These are phyloP conservation scores for Micractinium conductrix DNA, from an alignment of 139 green algal genomes.

Conservation along the genomic window DNA sequence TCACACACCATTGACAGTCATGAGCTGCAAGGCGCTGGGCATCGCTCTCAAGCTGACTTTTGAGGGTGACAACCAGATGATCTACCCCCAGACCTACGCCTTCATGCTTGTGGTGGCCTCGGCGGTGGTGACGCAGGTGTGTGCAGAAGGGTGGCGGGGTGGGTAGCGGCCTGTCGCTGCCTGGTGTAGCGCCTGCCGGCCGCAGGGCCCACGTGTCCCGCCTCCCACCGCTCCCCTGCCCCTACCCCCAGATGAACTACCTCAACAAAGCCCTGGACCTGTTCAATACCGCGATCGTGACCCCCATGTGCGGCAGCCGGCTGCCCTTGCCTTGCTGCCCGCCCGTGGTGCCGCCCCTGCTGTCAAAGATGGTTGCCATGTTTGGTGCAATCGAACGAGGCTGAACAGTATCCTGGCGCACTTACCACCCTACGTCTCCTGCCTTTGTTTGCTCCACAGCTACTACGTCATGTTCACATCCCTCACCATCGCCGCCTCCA, in stretches of 20 bases:
- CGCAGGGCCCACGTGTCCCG: not conserved
- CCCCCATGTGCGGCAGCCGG: too few relatives aligned
- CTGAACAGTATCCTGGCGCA: too few relatives aligned
- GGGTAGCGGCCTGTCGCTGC: not conserved
- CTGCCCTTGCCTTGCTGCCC: too few relatives aligned
- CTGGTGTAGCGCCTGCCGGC: too few relatives aligned
- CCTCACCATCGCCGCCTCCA: conserved; percentile 85
- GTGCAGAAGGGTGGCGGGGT: not conserved
- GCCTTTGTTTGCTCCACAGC: too few relatives aligned
- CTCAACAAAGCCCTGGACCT: conserved; percentile 82
- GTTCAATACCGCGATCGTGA: conserved; percentile 98
- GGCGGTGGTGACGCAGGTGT: conserved; percentile 96
- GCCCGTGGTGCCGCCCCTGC: too few relatives aligned
- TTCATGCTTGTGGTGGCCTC: conserved; percentile 80
- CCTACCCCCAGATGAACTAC: conserved; percentile 36
- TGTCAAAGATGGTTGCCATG: too few relatives aligned
- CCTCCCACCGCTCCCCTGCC: not conserved
- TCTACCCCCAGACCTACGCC: conserved; percentile 73
- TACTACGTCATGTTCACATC: conserved; percentile 99
- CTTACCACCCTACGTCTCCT: too few relatives aligned
- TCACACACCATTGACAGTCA: too few relatives aligned
- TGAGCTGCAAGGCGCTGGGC: conserved; percentile 97
- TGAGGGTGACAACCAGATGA: conserved; percentile 92
- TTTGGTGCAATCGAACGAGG: too few relatives aligned
- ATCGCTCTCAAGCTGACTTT: conserved; percentile 97